Evolutionary conservation across 192 early-diverging fungal species (phyloP).

Genomic region (Backusella parvicylindrica): DNA sequence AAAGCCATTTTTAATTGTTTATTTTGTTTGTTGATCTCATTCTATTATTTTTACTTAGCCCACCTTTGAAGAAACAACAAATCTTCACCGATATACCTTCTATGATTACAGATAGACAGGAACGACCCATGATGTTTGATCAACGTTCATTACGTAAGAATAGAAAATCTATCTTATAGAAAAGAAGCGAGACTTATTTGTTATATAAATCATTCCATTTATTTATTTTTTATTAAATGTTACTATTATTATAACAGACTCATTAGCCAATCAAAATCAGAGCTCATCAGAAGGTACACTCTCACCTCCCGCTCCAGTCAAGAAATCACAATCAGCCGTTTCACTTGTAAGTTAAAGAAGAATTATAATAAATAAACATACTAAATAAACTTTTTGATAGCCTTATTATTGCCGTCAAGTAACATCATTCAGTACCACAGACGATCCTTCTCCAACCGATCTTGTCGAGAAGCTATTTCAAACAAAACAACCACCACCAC

Average conservation of each 20-base stretch:
- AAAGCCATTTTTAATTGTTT: too few relatives aligned
- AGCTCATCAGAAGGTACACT: neutral
- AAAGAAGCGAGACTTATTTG: neutral
- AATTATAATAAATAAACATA: neutral
- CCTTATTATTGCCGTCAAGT: constrained; percentile 7
- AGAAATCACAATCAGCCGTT: constrained; percentile 26
- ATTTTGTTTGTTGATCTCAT: neutral
- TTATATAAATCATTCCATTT: neutral
- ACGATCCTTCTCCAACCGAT: constrained; percentile 25
- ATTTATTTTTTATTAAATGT: neutral
- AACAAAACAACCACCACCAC: neutral
- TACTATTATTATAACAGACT: neutral
- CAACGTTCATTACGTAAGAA: constrained; percentile 1
- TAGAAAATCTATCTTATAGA: neutral
- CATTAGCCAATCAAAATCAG: constrained; percentile 3
- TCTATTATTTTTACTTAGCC: constrained; percentile 19
- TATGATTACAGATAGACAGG: constrained; percentile 30
- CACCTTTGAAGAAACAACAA: constrained; percentile 34
- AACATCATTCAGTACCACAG: neutral
- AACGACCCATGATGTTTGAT: constrained; percentile 11
- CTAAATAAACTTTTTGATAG: neutral
- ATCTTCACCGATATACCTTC: constrained; percentile 35
- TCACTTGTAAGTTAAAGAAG: constrained; percentile 9
- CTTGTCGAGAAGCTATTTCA: constrained; percentile 27
- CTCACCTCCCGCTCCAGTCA: neutral